Evolutionary conservation across 257 asterid species (phyloP), one percentile per base, ranked within the genome.

Genomic region (Nicotiana tomentosiformis): DNA sequence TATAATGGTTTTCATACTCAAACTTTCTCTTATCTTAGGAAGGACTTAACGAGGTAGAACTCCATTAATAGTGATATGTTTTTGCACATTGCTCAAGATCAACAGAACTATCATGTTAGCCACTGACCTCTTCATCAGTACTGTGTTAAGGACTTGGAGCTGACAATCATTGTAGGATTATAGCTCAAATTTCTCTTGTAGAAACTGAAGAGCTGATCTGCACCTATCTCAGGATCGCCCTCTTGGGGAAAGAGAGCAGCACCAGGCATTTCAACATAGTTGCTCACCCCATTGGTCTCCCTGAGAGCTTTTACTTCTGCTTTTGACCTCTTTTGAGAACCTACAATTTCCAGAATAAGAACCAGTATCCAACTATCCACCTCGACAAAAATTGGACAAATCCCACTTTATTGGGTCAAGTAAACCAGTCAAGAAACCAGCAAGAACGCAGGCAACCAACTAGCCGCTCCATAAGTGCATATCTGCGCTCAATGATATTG

Each of bases 201-300:
- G 86, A 87, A 92, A 92, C 69, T 86, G 77, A 88, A 90, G 5
- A 95, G 88, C 79, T 95, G 94, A 80, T 92, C 94, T 4, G 97
- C 97, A 78, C 91, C 91, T 68, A 60, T 88, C 87, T 88, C 88
- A 14, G 97, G 98, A 77, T 92, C 90, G 87, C 92, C 98, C 87
- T 94, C 99, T 60, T 95, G 97, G 33, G 99, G 98, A 76, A 95
- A 88, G 55, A 95, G 95, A 66, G 98, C 95, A 61, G 97, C 98
- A 56, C 97, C 97, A 2, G 90, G 85, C 49, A 93, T 93, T 89
- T 91, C 93, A 76, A 95, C 89, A 83, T 85, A 92, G 68, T 92
- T 89, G 89, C 88, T 90, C 35, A 93, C 90, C 53, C 98, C 94
- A 89, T 93, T 90, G 2, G 93, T 95, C 84, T 90, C 91, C 83